Base-by-base conservation (phyloP, 2,329 filamentous ascomycete genomes). In the Capronia epimyces region DNA sequence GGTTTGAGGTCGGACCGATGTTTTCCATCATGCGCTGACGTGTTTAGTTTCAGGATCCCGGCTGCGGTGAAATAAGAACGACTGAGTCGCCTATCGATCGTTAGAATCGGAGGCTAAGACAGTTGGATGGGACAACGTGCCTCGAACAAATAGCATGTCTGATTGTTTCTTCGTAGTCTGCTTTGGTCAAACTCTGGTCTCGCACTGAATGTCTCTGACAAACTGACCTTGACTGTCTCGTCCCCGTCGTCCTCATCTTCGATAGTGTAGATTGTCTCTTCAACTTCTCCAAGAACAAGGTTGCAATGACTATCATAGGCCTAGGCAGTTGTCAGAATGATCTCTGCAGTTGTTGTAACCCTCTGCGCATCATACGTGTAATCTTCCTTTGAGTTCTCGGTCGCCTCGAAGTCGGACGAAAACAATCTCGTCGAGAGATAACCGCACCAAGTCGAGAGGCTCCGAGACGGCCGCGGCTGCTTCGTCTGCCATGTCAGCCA, bases 271-370 rank as follows among this genome's bases (percentile, higher is more conserved):
- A 98, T 89, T 5, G 91, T 97, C 76, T 98, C 93, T 66, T 96
- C 89, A 3, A 97, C 93, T 60, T 98, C 93, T 48, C 93, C 91
- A 4, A 98, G 78, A 4, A 98, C 89, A 39, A 98, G 73, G 66
- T 98, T 98, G 79, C 94, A 98, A 70, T 98, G 93, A 65, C 89
- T 95, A 67, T 98, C 93, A 68, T 98, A 98, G 49, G 93, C 93
- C 93, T 98, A 22, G 44, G 27, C 24, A 9, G 37, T 5, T 16
- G 45, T 66, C 54, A 63, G 57, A 58, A 46, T 49, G 47, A 13
- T 43, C 12, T 15, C 45, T 27, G 18, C 12, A 20, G 31, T 31
- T 3, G 15, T 13, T 13, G 29, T 10, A 18, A n/a, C n/a, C 27
- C 37, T 10, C 31, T 41, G 16, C 51, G 71, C 84, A 66, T 73